Base-by-base conservation (phyloP, 306 rosid species). In the Luffa aegyptiaca region DNA sequence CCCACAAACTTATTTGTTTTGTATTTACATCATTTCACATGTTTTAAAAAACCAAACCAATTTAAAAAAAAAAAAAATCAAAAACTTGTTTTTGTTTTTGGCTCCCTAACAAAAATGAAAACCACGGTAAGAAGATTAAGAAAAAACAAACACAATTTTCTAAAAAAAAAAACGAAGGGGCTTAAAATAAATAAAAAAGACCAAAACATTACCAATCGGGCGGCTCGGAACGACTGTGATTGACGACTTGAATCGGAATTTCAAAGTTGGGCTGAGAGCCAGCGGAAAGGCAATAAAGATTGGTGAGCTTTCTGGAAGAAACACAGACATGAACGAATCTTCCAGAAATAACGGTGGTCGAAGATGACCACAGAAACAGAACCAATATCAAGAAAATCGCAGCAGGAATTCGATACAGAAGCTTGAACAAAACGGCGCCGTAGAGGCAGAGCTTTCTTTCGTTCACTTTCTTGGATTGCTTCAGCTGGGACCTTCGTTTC, bases 261-360 rank as follows among this genome's bases (percentile, higher is more conserved):
- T 84, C 77, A 26, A 86, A 66, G 35, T 87, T 84, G 71, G 90
- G 86, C 26, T 80, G 88, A 9, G 88, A 81, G 16, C 91, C 91
- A 18, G 93, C 91, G 20, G 93, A 86, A 17, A 90, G 78, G 81
- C 90, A 88, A 66, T 87, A 90, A 71, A 86, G 84, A 75, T 85
- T 83, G 62, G 84, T 79, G 66, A 86, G 85, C 77, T 86, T 90
- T 76, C 91, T 85, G 3, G 93, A 86, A 8, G 93, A 86, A 75
- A 90, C 85, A 39, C 91, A 90, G 65, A 90, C 86, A 83, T 86
- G 93, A 75, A 89, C 37, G 4, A 86, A 80, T 76, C 83, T 87
- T 63, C 88, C 88, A 0, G 90, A 81, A 36, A 89, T 57, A 51
- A 88, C 31, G 59, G 90, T 81, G 73, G 87, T 81, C 70, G 87